Conservation (phyloP, 306 rosid species). For the Fagus sylvatica region DNA sequence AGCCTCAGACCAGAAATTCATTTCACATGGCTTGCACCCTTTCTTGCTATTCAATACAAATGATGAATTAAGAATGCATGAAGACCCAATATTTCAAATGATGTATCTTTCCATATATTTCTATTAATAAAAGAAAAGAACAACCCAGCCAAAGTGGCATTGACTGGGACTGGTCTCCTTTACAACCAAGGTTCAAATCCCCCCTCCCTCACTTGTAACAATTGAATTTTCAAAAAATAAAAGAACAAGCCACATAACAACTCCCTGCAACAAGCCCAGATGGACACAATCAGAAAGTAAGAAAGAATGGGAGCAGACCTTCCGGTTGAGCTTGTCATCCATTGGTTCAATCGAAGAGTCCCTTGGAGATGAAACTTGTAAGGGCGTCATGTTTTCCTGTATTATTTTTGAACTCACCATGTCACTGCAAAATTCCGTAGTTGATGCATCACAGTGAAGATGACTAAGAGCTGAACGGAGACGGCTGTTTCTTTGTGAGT, state of each 20-base stretch:
- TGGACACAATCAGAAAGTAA: constrained; percentile 9
- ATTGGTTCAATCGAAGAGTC: constrained; percentile 38
- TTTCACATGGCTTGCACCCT: background rate
- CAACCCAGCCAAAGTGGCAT: too few species aligned
- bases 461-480: constrained; percentile 66
- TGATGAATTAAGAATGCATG: background rate
- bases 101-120: constrained; percentile 8
- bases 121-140: too few species aligned
- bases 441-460: constrained; percentile 59
- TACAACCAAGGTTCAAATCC: too few species aligned
- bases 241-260: background rate
- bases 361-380: constrained; percentile 38
- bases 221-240: too few species aligned
- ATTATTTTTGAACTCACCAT: constrained; percentile 36
- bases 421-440: constrained; percentile 45
- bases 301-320: constrained; percentile 43
- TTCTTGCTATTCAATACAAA: background rate
- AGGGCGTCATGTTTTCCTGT: constrained; percentile 28
- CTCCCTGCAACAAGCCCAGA: background rate
- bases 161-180: too few species aligned
- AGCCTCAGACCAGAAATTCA: background rate
- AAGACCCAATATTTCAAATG: constrained; percentile 4
- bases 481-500: constrained; percentile 76
- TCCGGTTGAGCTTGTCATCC: constrained; percentile 27
- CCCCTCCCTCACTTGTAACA: too few species aligned